Percentiles rank a stretch among this genome's conserved stretches.
phyloP scores from a whole-genome alignment of 2,329 filamentous ascomycete species.

The Zelopaecilomyces penicillatus region DNA sequence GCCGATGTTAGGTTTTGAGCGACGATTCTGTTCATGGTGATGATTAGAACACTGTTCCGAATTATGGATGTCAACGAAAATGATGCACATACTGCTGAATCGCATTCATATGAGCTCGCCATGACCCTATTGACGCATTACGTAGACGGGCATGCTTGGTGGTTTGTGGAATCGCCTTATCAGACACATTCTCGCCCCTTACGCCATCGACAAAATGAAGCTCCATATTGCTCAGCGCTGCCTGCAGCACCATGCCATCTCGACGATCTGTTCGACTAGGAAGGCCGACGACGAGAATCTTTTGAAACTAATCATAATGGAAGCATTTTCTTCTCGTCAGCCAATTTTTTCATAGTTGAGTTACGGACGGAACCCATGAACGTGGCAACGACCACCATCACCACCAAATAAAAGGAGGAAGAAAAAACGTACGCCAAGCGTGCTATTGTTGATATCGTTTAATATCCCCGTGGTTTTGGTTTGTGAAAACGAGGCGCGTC shows the following conservation, averaged over 20 bases:
- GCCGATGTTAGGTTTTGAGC: slow-evolving; percentile 25
- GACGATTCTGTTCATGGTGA: slow-evolving; percentile 18
- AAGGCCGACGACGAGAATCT: slow-evolving; percentile 43
- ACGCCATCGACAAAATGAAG: slow-evolving; percentile 41
- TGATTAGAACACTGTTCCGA: no score
- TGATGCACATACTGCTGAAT: slow-evolving; percentile 19
- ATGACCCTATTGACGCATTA: slow-evolving; percentile 31
- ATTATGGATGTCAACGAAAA: no score
- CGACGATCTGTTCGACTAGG: slow-evolving; percentile 40
- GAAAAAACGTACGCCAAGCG: no score
- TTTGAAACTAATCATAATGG: slow-evolving; percentile 29
- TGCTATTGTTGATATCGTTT: no score
- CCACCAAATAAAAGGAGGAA: no score
- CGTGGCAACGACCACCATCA: no score
- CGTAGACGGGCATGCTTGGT: slow-evolving; percentile 17
- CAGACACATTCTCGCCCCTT: slow-evolving; percentile 25
- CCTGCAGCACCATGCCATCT: slow-evolving; percentile 39
- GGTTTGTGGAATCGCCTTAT: slow-evolving; percentile 27
- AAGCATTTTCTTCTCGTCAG: no score
- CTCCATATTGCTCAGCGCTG: slow-evolving; percentile 34
- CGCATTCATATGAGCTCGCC: slow-evolving; percentile 32
- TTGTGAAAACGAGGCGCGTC: no score
- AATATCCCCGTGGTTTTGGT: no score
- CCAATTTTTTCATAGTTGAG: no score
- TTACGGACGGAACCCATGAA: no score